Evolutionary conservation across 2,329 filamentous ascomycete genomes (phyloP), one percentile per base, ranked within the genome.

Genomic region (Beauveria rudraprayagi): DNA sequence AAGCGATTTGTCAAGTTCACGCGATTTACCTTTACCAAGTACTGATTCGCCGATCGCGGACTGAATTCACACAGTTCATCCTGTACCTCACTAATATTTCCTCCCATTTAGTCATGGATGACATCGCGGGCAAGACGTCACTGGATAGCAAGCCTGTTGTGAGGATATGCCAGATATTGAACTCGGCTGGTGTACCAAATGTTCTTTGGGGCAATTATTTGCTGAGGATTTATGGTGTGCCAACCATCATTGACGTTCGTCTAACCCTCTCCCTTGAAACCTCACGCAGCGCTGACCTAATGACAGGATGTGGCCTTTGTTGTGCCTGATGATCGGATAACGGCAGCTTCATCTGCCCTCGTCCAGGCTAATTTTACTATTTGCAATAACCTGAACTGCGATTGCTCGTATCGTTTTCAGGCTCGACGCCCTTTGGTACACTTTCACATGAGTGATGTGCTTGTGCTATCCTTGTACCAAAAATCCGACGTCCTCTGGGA

Each of bases 401-500:
- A 43, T 43, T 14, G 24, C 37, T 44, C 9, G 11, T 55, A 28
- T 55, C 37, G 37, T 28, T 55, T 55, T 55, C 37, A 30, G 52
- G 37, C 52, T 28, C 37, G 34, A 17, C 52, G 7, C 24, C 22
- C 52, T 28, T 19, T 28, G 16, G 37, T 30, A 24, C 52, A 55
- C 37, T 55, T 55, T 55, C 37, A 55, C 24, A 43, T 55, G 22
- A 41, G 52, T 55, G 54, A 40, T 56, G 44, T 47, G 41, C 40
- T 56, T 48, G n/a, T 16, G 40, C 24, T 56, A 34, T 56, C n/a
- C 26, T 56, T 56, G 43, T 56, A 56, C 41, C n/a, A 47, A 47
- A 47, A 56, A 22, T 37, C 54, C 43, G 54, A 56, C 43, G 47
- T 11, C 14, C 54, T 56, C 54, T 56, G 43, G 54, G 54, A 56